These are phyloP conservation scores for Mycothermus thermophilus DNA, from an alignment of 495 filamentous ascomycete species.

Conservation along the genomic window DNA sequence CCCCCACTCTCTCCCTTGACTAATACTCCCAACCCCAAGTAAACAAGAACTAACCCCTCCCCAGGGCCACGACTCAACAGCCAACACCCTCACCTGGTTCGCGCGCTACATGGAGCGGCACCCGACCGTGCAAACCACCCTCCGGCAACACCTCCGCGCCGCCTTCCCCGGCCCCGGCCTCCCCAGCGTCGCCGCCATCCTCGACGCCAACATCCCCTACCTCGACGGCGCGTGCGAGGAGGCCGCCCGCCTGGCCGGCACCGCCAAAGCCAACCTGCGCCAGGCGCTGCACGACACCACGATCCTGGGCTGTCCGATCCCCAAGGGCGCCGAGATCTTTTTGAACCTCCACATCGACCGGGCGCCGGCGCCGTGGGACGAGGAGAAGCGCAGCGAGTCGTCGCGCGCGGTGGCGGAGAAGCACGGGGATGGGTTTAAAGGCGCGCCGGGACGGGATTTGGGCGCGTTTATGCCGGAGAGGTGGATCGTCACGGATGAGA, in stretches of 20 bases:
- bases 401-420: slow-evolving; percentile 9
- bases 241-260: slow-evolving; percentile 14
- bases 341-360: slow-evolving; percentile 11
- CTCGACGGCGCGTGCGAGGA: slow-evolving; percentile 27
- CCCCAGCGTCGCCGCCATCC: slow-evolving; percentile 17
- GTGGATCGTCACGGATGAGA: slow-evolving; percentile 18
- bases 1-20: not conserved
- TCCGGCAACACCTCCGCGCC: slow-evolving; percentile 14
- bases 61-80: slow-evolving; percentile 18
- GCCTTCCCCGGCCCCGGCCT: slow-evolving; percentile 8
- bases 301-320: slow-evolving; percentile 20
- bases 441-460: slow-evolving; percentile 12
- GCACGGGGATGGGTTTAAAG: slow-evolving; percentile 8
- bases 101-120: slow-evolving; percentile 19
- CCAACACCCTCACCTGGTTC: slow-evolving; percentile 22
- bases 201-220: slow-evolving; percentile 21
- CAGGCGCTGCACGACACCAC: slow-evolving; percentile 19
- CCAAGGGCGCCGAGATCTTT: slow-evolving; percentile 21
- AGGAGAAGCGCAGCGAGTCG: slow-evolving; percentile 13
- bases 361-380: slow-evolving; percentile 11
- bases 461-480: slow-evolving; percentile 16
- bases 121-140: slow-evolving; percentile 14
- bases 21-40: not conserved
- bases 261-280: slow-evolving; percentile 13
- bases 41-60: not conserved